Base-by-base conservation (phyloP, 345 rosid genomes). In the Eucalyptus marginata region DNA sequence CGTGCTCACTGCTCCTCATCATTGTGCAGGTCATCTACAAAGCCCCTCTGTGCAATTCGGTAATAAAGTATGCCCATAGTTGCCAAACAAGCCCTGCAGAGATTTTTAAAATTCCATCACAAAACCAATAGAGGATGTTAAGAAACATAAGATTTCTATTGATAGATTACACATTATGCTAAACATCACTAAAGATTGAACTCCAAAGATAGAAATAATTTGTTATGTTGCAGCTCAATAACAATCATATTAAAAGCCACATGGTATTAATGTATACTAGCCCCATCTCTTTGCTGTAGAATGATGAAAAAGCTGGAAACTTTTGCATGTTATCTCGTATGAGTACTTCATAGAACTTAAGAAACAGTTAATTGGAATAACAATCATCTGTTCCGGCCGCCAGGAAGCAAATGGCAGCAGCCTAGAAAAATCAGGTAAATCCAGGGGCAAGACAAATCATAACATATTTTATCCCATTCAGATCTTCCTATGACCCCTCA, bases 51-150 rank as follows among this genome's bases (percentile, higher is more conserved):
- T 29, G 99, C 97, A 46, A 98, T 94, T 94, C 99, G 96, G 95
- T 96, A 97, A 90, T 98, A 98, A 87, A 98, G 94, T 90, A 98
- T 93, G 88, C 97, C 99, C 99, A 98, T 98, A 16, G 99, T 97
- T 17, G 99, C 97, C 96, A 98, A 93, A 91, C 99, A 98, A 9
- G 99, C 99, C 97, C 99, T 98, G 99, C 93, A 89, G 49, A 66
- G 71, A 46, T 25, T 86, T 56, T 86, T 17, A 33, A 54, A 86
- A 33, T 33, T 68, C 43, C 80, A 68, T 68, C 80, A 68, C 64
- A 44, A 36, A 40, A 56, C 47, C 47, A 36, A 36, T 76, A 76
- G 43, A 36, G 14, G 46, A 76, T 76, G 83, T 76, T 20, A 36
- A 36, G 14, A 59, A 88, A 76, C 13, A 44, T 33, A 81, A 58